phyloP scores from a whole-genome alignment of 2,329 filamentous ascomycete species.

The Paecilomyces sp. region DNA sequence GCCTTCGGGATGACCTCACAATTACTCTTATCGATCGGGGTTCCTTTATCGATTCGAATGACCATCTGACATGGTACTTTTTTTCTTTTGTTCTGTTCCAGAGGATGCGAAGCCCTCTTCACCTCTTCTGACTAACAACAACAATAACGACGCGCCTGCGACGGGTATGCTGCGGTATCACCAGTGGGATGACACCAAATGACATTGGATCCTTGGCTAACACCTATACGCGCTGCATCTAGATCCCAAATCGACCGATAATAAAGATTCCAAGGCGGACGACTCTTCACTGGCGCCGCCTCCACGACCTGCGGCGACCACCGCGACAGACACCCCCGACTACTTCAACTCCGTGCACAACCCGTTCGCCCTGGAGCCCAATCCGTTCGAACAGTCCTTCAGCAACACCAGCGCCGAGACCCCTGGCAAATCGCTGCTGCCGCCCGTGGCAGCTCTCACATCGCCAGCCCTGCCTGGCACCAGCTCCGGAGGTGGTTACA shows the following conservation, averaged over 20 bases:
- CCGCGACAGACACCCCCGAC: slow-evolving; percentile 54
- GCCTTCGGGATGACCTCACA: slow-evolving; percentile 8
- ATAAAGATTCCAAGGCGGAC: slow-evolving; percentile 36
- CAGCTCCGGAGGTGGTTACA: slow-evolving; percentile 61
- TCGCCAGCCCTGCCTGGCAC: slow-evolving; percentile 78
- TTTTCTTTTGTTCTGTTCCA: background rate
- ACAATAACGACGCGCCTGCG: background rate
- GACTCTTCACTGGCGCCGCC: slow-evolving; percentile 62
- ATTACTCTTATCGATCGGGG: slow-evolving; percentile 9
- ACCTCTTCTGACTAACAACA: slow-evolving; percentile 1
- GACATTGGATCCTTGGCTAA: background rate
- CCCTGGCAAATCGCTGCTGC: slow-evolving; percentile 73
- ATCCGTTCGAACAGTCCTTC: slow-evolving; percentile 96
- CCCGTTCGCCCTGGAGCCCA: slow-evolving; percentile 64
- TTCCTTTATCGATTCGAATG: slow-evolving; percentile 1
- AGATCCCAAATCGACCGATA: slow-evolving; percentile 20
- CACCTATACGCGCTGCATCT: background rate
- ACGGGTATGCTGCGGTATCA: slow-evolving; percentile 9
- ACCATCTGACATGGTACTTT: background rate
- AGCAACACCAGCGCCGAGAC: slow-evolving; percentile 64
- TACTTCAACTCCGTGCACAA: slow-evolving; percentile 59
- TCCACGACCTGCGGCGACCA: slow-evolving; percentile 51
- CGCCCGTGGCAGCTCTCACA: slow-evolving; percentile 82
- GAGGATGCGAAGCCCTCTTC: slow-evolving; percentile 1
- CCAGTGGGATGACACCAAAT: background rate